phyloP scores from a whole-genome alignment of 2,329 filamentous ascomycete species.

The Phyllosticta citribraziliensis region DNA sequence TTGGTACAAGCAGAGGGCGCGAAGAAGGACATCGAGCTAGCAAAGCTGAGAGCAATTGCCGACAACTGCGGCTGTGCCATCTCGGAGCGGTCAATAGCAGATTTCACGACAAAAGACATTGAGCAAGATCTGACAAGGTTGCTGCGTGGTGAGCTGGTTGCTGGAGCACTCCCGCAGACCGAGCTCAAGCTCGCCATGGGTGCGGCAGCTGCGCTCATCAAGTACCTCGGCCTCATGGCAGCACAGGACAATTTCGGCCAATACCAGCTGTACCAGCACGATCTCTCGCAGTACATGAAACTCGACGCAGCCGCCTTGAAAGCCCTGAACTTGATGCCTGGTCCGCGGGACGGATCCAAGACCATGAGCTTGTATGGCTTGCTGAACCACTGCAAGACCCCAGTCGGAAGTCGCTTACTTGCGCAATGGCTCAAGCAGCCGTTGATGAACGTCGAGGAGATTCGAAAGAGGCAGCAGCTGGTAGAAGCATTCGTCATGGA shows the following conservation, averaged over 20 bases:
- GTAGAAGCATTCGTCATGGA: conserved; percentile 92
- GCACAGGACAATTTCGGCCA: conserved; percentile 94
- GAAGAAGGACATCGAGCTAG: conserved; percentile 78
- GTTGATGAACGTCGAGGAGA: conserved; percentile 80
- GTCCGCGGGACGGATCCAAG: conserved; percentile 87
- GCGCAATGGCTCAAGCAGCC: conserved; percentile 98
- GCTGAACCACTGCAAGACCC: conserved; percentile 95
- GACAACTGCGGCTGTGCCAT: conserved; percentile 88
- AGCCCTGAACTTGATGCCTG: conserved; percentile 94
- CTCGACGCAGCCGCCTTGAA: conserved; percentile 89
- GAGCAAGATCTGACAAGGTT: conserved; percentile 87
- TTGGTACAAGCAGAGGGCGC: conserved; percentile 69
- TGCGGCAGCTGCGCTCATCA: conserved; percentile 84
- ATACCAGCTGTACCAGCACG: conserved; percentile 94
- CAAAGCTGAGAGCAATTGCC: conserved; percentile 79
- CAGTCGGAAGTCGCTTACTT: conserved; percentile 77
- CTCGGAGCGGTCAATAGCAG: conserved; percentile 63
- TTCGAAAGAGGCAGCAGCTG: conserved; percentile 82
- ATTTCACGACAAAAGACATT: conserved; percentile 85
- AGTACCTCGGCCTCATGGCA: conserved; percentile 82
- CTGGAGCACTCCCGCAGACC: conserved; percentile 71
- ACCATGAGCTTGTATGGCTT: conserved; percentile 94
- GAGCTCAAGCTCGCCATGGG: conserved; percentile 96
- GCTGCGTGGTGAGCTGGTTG: conserved; percentile 74
- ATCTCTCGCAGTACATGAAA: conserved; percentile 96